These are phyloP conservation scores for Penicillium parvum DNA, from an alignment of 495 filamentous ascomycete genomes.

Conservation along the genomic window DNA sequence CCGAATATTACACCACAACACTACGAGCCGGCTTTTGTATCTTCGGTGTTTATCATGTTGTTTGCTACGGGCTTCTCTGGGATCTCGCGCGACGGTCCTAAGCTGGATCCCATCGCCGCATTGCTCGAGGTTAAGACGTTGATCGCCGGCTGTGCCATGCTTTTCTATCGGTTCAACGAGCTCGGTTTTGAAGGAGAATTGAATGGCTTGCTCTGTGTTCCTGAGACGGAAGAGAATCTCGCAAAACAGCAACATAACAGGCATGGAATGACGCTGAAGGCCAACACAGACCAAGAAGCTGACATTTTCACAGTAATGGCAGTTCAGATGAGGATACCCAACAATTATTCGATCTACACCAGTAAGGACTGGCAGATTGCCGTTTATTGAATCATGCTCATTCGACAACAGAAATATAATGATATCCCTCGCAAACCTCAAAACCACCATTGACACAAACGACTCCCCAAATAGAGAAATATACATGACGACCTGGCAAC, in stretches of 20 bases:
- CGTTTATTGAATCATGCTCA: neutral
- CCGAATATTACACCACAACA: conserved; percentile 23
- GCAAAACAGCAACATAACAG: conserved; percentile 8
- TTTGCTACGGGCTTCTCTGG: conserved; percentile 33
- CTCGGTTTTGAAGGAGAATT: conserved; percentile 23
- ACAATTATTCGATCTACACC: conserved; percentile 17
- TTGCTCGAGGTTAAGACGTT: conserved; percentile 34
- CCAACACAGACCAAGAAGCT: neutral
- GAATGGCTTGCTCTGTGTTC: conserved; percentile 21
- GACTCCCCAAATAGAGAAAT: conserved; percentile 11
- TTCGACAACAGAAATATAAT: conserved; percentile 12
- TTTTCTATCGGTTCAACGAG: conserved; percentile 27
- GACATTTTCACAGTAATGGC: conserved; percentile 2
- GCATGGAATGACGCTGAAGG: conserved; percentile 3
- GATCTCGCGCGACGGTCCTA: conserved; percentile 25
- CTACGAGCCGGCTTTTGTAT: conserved; percentile 35
- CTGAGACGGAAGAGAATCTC: conserved; percentile 18
- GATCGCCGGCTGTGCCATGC: conserved; percentile 32
- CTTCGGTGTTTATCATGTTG: conserved; percentile 39
- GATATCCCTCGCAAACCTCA: conserved; percentile 21
- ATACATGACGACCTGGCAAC: conserved; percentile 27
- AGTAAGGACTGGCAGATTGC: conserved; percentile 2
- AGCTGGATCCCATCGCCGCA: conserved; percentile 26
- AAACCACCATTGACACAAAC: conserved; percentile 14
- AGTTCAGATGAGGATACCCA: conserved; percentile 1